Conservation (phyloP, 2,329 filamentous ascomycete genomes). For the Thermomyces lanuginosus region DNA sequence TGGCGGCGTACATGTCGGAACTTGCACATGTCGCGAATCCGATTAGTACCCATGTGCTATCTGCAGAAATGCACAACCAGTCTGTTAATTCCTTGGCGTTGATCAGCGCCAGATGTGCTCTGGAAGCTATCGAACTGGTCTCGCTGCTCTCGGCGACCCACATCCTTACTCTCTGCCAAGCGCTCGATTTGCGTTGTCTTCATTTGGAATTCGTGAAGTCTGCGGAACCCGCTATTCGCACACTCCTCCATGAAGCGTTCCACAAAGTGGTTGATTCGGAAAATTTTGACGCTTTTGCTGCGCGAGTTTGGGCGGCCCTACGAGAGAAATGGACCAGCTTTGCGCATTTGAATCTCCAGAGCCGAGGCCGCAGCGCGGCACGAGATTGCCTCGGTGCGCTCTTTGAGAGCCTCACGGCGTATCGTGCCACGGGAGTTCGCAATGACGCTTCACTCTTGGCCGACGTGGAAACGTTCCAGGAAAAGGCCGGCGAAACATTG, state of each 20-base stretch:
- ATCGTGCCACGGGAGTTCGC: too few species aligned
- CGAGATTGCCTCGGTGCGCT: slow-evolving; percentile 6
- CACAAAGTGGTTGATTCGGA: background rate
- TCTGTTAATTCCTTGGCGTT: slow-evolving; percentile 50
- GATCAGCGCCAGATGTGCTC: slow-evolving; percentile 40
- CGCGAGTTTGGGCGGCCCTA: slow-evolving; percentile 2
- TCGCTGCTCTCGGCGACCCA: slow-evolving; percentile 40
- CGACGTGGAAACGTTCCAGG: slow-evolving; percentile 4
- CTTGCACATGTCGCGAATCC: slow-evolving; percentile 46
- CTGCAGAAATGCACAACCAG: slow-evolving; percentile 53
- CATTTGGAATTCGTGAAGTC: slow-evolving; percentile 6
- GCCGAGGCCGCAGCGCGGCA: slow-evolving; percentile 3
- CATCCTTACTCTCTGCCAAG: slow-evolving; percentile 43
- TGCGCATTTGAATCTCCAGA: slow-evolving; percentile 6
- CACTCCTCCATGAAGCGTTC: slow-evolving; percentile 4
- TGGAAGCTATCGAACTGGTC: slow-evolving; percentile 40
- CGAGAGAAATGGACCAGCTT: slow-evolving; percentile 7
- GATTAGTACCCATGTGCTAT: slow-evolving; percentile 45
- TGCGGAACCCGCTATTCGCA: slow-evolving; percentile 3
- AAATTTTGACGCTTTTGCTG: slow-evolving; percentile 3
- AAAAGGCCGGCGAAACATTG: slow-evolving; percentile 2
- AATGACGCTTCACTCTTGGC: too few species aligned
- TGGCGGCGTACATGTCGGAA: slow-evolving; percentile 48
- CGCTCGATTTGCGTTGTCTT: slow-evolving; percentile 33
- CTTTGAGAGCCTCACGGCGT: background rate